Percentiles rank a stretch among this genome's conserved stretches.
Conservation (phyloP, 2,329 filamentous ascomycete species). For the Fusarium beomiforme region DNA sequence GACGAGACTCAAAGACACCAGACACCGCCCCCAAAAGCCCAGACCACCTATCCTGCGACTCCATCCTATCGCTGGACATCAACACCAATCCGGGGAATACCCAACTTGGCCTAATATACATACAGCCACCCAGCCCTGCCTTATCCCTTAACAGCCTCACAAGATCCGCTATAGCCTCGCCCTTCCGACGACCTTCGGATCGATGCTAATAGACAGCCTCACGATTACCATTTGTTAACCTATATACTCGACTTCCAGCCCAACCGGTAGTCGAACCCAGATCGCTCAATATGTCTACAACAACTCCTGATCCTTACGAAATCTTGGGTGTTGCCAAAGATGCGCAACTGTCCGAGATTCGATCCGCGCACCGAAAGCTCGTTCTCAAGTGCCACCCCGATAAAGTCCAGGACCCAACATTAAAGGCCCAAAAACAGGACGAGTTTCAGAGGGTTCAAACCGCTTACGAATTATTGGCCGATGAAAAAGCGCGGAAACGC, state of each 20-base stretch:
- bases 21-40: slow-evolving; percentile 42
- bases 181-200: slow-evolving; percentile 36
- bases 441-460: slow-evolving; percentile 94
- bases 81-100: slow-evolving; percentile 27
- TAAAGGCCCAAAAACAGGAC: slow-evolving; percentile 82
- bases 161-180: slow-evolving; percentile 34
- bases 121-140: slow-evolving; percentile 37
- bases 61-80: slow-evolving; percentile 26
- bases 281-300: slow-evolving; percentile 56
- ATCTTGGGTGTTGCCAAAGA: slow-evolving; percentile 78
- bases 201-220: slow-evolving; percentile 38
- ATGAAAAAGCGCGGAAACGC: slow-evolving; percentile 75
- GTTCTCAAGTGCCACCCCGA: slow-evolving; percentile 91
- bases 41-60: slow-evolving; percentile 38
- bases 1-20: slow-evolving; percentile 37
- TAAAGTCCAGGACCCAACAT: slow-evolving; percentile 81
- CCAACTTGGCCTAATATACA: slow-evolving; percentile 38
- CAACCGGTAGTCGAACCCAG: slow-evolving; percentile 19
- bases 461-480: slow-evolving; percentile 89
- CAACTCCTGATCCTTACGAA: slow-evolving; percentile 80
- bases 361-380: slow-evolving; percentile 83
- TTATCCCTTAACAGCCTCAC: slow-evolving; percentile 37
- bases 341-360: slow-evolving; percentile 77
- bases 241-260: slow-evolving; percentile 31
- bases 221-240: slow-evolving; percentile 7